Conservation (phyloP, 2,329 filamentous ascomycete species). For the Coniochaeta hoffmannii region DNA sequence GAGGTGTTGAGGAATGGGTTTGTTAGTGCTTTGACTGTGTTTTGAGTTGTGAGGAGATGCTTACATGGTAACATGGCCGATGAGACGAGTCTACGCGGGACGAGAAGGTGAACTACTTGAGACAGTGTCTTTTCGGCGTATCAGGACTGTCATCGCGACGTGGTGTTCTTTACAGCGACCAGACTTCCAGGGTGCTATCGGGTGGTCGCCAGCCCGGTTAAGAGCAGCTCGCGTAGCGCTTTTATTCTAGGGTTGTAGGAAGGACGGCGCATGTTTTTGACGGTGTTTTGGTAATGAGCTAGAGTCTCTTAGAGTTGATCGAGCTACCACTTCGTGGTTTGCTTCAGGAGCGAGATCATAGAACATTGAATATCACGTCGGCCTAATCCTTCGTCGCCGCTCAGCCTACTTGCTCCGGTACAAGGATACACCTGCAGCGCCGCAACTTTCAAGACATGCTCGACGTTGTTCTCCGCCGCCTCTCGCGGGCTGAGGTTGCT, state of each 20-base stretch:
- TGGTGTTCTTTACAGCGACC: no score
- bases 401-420: no score
- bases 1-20: conserved; percentile 90
- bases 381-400: no score
- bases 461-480: conserved; percentile 46
- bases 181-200: no score
- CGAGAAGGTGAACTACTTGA: no score
- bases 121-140: no score
- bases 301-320: neutral
- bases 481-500: conserved; percentile 29
- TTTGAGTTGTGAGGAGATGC: conserved; percentile 34
- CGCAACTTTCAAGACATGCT: neutral
- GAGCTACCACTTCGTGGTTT: neutral
- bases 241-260: neutral
- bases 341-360: no score
- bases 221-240: neutral
- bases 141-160: no score
- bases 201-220: neutral
- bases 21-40: conserved; percentile 84
- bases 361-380: no score
- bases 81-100: no score
- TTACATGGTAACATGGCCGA: neutral
- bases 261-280: neutral
- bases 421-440: no score
- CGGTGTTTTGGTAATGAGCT: neutral